These are phyloP conservation scores for Aquilaria malaccensis DNA, from an alignment of 345 rosid genomes.

Conservation along the genomic window DNA sequence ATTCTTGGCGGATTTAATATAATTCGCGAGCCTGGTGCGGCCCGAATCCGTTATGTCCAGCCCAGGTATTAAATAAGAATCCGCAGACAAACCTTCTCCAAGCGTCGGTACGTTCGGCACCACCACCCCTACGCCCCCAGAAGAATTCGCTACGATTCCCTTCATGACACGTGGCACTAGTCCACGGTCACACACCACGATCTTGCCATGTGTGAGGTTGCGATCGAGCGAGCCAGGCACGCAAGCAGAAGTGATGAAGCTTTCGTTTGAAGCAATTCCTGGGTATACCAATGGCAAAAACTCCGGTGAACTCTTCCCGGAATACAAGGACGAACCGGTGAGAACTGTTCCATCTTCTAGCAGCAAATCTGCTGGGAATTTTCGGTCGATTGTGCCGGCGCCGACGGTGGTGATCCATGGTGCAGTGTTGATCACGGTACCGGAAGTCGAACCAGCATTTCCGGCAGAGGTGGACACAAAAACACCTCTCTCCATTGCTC, in stretches of 20 bases:
- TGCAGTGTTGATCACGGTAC: conserved; percentile 8
- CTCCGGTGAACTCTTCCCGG: too few species aligned
- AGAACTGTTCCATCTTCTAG: conserved; percentile 10
- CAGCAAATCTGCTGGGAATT: conserved; percentile 15
- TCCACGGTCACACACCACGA: conserved; percentile 17
- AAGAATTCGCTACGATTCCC: conserved; percentile 2
- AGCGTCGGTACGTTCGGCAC: background rate
- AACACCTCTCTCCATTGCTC: conserved; percentile 24
- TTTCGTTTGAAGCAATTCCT: too few species aligned
- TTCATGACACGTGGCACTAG: background rate
- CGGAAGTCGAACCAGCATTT: background rate
- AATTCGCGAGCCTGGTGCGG: conserved; percentile 13
- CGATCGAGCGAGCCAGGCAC: background rate
- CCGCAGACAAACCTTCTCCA: conserved; percentile 20
- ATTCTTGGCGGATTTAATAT: conserved; percentile 9
- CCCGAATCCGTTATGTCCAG: conserved; percentile 19
- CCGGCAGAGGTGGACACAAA: conserved; percentile 18
- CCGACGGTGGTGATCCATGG: conserved; percentile 32
- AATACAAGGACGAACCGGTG: conserved; percentile 11
- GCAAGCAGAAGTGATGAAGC: background rate
- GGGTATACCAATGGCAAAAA: too few species aligned
- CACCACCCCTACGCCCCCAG: conserved; percentile 20
- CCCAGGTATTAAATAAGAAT: conserved; percentile 22
- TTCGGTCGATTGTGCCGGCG: conserved; percentile 22
- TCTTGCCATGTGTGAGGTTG: conserved; percentile 12